phyloP scores from a whole-genome alignment of 2,329 filamentous ascomycete species.

The Drechslerella coelobrocha region DNA sequence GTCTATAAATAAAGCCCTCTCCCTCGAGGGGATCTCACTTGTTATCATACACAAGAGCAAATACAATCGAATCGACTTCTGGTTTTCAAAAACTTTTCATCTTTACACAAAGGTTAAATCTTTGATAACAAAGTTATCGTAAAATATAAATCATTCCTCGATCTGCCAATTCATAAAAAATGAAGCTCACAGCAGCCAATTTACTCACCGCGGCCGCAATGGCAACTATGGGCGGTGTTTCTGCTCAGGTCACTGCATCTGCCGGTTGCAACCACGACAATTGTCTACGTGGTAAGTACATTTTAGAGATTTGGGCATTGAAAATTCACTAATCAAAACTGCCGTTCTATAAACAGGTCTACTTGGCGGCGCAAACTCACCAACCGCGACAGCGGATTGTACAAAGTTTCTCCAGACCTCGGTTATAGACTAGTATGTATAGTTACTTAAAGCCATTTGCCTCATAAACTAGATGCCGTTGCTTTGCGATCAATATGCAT shows the following conservation, averaged over 20 bases:
- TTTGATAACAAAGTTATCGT: no score
- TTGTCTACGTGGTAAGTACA: conserved; percentile 7
- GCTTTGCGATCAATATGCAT: neutral
- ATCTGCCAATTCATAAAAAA: conserved; percentile 6
- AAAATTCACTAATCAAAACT: neutral
- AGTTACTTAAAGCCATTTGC: neutral
- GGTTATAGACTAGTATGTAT: conserved; percentile 8
- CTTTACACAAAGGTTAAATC: no score
- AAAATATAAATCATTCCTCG: neutral
- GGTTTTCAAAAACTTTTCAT: neutral
- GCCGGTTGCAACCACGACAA: conserved; percentile 5
- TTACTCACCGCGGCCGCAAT: neutral
- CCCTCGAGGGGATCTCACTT: neutral
- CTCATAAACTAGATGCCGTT: no score
- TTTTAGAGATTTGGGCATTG: neutral
- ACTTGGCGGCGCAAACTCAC: neutral
- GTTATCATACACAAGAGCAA: neutral
- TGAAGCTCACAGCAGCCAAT: neutral
- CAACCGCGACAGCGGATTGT: neutral
- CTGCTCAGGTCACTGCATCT: neutral
- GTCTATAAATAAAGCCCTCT: conserved; percentile 5
- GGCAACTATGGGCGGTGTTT: neutral
- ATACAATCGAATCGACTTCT: neutral
- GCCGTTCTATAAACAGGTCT: conserved; percentile 3
- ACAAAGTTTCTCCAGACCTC: conserved; percentile 6